phyloP scores from a whole-genome alignment of 1,139 yeast species.

The Debaryomyces sp. region DNA sequence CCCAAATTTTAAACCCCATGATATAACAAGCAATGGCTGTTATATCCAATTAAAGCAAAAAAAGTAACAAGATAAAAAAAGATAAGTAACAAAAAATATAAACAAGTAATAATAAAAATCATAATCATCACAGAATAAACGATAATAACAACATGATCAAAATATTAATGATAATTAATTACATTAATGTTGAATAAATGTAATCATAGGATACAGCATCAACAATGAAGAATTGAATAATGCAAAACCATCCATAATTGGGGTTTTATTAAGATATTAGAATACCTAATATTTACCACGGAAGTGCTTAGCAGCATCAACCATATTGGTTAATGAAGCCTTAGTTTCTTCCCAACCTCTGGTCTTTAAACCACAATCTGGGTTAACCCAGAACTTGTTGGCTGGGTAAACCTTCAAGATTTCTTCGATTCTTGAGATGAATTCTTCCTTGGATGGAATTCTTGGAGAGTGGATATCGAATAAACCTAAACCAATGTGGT shows the following conservation, averaged over 20 bases:
- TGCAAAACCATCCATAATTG: constrained; percentile 24
- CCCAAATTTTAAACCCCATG: constrained; percentile 50
- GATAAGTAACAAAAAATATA: constrained; percentile 23
- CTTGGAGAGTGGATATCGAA: constrained; percentile 99
- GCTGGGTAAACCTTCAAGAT: constrained; percentile 97
- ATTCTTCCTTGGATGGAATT: constrained; percentile 97
- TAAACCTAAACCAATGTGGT: constrained; percentile 99
- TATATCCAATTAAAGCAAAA: constrained; percentile 7
- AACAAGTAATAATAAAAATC: constrained; percentile 19
- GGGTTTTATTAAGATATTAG: constrained; percentile 19
- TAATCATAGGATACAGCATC: constrained; percentile 47
- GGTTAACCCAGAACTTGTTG: constrained; percentile 99
- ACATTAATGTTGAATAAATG: constrained; percentile 75
- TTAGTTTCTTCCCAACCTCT: constrained; percentile 92
- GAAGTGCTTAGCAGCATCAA: constrained; percentile 96
- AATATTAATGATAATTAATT: constrained; percentile 26
- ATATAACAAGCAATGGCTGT: constrained; percentile 16
- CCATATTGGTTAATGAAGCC: constrained; percentile 94
- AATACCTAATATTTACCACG: constrained; percentile 56
- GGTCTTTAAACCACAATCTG: constrained; percentile 99
- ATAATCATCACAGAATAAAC: constrained; percentile 22
- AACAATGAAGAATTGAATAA: constrained; percentile 40
- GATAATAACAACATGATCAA: constrained; percentile 17
- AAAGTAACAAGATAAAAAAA: constrained; percentile 12
- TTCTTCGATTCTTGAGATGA: constrained; percentile 88